Evolutionary conservation across 169 alveolate species (phyloP).

Genomic region (Plasmodium vinckei): DNA sequence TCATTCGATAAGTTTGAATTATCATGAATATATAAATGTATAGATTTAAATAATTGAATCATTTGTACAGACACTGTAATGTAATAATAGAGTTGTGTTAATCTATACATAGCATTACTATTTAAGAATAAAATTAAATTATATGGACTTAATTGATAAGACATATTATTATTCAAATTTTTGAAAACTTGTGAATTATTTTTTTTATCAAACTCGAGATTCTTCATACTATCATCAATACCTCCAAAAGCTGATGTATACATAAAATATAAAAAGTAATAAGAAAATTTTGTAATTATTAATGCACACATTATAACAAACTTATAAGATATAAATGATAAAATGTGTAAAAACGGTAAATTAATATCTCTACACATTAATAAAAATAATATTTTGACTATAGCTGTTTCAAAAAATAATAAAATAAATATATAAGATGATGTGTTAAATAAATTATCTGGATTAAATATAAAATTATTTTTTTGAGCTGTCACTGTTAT

Average conservation of each 20-base stretch:
- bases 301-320: constrained; percentile 69
- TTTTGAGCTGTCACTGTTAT: constrained; percentile 43
- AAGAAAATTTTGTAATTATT: constrained; percentile 29
- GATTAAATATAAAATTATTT: constrained; percentile 36
- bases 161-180: constrained; percentile 9
- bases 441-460: constrained; percentile 45
- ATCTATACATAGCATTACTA: constrained; percentile 20
- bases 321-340: constrained; percentile 49
- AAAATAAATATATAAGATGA: constrained; percentile 52
- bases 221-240: constrained; percentile 5
- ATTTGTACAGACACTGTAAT: constrained; percentile 42
- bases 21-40: constrained; percentile 53
- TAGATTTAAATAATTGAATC: constrained; percentile 62
- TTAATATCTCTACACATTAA: constrained; percentile 53
- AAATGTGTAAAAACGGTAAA: constrained; percentile 46
- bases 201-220: not conserved
- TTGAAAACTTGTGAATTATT: constrained; percentile 34
- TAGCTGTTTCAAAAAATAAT: constrained; percentile 46
- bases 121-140: constrained; percentile 28
- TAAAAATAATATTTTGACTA: constrained; percentile 30
- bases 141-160: constrained; percentile 21
- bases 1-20: constrained; percentile 37
- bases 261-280: constrained; percentile 22
- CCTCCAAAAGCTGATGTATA: constrained; percentile 25
- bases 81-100: constrained; percentile 56